Conservation (phyloP, 768 basidiomycete species). For the Sarcodon sp. region DNA sequence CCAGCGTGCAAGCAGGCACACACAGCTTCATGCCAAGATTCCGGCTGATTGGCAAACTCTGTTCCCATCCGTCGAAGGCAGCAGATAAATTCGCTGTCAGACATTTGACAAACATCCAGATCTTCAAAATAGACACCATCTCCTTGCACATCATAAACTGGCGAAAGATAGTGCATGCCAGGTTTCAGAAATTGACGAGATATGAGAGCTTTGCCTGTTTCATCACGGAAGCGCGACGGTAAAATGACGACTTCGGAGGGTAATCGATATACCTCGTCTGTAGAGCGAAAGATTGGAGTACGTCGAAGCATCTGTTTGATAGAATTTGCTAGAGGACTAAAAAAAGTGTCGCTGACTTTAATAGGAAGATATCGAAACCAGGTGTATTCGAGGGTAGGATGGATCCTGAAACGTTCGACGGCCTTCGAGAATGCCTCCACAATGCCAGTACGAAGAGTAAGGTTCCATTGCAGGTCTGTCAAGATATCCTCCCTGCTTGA, state of each 20-base stretch:
- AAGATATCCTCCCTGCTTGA: constrained; percentile 16
- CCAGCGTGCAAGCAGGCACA: too few species aligned
- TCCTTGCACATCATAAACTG: too few species aligned
- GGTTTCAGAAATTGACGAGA: background rate
- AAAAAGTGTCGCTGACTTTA: background rate
- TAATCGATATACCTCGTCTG: constrained; percentile 3
- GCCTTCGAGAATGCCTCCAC: constrained; percentile 11
- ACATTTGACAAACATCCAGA: too few species aligned
- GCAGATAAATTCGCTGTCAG: too few species aligned
- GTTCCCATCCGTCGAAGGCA: too few species aligned
- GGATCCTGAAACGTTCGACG: constrained; percentile 7
- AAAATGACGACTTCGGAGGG: constrained; percentile 5
- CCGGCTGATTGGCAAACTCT: too few species aligned
- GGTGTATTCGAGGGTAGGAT: constrained; percentile 7
- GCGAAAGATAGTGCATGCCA: background rate
- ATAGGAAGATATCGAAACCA: constrained; percentile 15
- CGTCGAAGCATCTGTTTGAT: constrained; percentile 4
- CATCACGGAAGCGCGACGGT: background rate
- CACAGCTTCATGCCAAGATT: too few species aligned
- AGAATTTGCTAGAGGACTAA: constrained; percentile 7
- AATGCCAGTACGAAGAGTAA: constrained; percentile 8
- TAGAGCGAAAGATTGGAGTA: constrained; percentile 8
- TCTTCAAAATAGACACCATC: too few species aligned
- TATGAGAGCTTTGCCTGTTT: background rate
- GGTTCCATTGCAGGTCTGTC: constrained; percentile 12